These are phyloP conservation scores for Macadamia integrifolia DNA, from an alignment of 164 flowering plant genomes.

Conservation along the genomic window DNA sequence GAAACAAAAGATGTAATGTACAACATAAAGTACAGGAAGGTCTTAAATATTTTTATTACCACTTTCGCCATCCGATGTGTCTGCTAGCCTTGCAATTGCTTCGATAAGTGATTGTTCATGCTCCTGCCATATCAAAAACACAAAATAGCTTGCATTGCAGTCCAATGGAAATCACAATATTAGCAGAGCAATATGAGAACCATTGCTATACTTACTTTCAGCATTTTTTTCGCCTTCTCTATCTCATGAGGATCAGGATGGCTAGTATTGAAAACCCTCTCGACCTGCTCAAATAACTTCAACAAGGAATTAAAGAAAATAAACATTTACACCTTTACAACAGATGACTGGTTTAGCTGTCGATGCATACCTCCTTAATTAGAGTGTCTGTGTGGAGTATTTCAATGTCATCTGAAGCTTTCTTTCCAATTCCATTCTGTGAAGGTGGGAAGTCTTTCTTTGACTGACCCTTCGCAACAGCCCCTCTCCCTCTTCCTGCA, in stretches of 20 bases:
- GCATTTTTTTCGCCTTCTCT: slow-evolving; percentile 75
- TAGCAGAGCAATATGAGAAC: not conserved
- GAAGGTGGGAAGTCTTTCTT: slow-evolving; percentile 51
- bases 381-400: slow-evolving; percentile 84
- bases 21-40: not conserved
- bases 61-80: slow-evolving; percentile 81
- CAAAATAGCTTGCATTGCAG: slow-evolving; percentile 5
- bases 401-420: slow-evolving; percentile 61
- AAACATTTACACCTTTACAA: not conserved
- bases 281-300: slow-evolving; percentile 46
- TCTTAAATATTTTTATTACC: slow-evolving; percentile 27
- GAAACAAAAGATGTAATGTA: slow-evolving; percentile 1
- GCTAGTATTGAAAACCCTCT: slow-evolving; percentile 52
- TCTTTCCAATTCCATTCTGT: slow-evolving; percentile 80
- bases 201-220: slow-evolving; percentile 43
- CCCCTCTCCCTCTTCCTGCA: slow-evolving; percentile 71
- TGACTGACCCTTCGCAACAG: slow-evolving; percentile 38
- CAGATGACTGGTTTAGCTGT: slow-evolving; percentile 1
- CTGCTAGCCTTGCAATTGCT: slow-evolving; percentile 76
- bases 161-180: not conserved
- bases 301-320: not conserved
- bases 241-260: slow-evolving; percentile 71
- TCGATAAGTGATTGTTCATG: slow-evolving; percentile 80
- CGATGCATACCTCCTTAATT: slow-evolving; percentile 68
- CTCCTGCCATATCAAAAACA: slow-evolving; percentile 44